Evolutionary conservation across 768 basidiomycete species (phyloP).

Genomic region (Dioszegia aurantiaca): DNA sequence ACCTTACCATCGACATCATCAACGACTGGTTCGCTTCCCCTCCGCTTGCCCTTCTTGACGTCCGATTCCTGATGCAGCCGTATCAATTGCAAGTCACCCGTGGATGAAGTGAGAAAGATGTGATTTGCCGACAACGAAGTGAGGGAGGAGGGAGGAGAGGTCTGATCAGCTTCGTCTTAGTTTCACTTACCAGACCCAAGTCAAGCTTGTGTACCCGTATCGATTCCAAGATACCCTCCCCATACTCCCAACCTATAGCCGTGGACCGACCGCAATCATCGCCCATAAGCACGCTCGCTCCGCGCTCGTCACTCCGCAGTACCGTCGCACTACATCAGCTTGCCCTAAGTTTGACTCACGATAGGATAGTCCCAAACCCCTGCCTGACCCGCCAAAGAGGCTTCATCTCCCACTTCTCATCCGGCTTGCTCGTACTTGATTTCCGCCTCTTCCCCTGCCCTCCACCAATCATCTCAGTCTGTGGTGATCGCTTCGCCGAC

Average conservation of each 20-base stretch:
- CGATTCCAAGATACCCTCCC: conserved; percentile 4
- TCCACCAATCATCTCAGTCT: conserved; percentile 36
- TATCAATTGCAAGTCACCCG: conserved; percentile 44
- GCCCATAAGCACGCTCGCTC: conserved; percentile 39
- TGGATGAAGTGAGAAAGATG: conserved; percentile 44
- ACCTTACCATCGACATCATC: conserved; percentile 13
- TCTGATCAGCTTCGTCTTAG: conserved; percentile 18
- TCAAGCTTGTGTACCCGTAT: conserved; percentile 25
- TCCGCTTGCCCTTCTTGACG: conserved; percentile 38
- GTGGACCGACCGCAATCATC: conserved; percentile 46
- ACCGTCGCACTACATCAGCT: conserved; percentile 23
- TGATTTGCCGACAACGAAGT: conserved; percentile 34
- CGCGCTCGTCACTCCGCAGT: conserved; percentile 19
- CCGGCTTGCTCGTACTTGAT: conserved; percentile 22
- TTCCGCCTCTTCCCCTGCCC: conserved; percentile 40
- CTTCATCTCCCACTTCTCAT: conserved; percentile 31
- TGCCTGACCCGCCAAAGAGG: conserved; percentile 46
- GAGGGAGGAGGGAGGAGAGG: conserved; percentile 43
- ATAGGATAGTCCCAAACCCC: conserved; percentile 47
- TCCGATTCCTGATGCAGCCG: conserved; percentile 11
- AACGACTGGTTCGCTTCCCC: conserved; percentile 19
- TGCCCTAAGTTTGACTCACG: conserved; percentile 26
- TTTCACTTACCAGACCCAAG: conserved; percentile 40
- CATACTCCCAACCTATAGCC: conserved; percentile 28
- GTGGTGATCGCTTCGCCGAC: conserved; percentile 32